Base-by-base conservation (phyloP, 495 filamentous ascomycete genomes). In the Neurospora sp. region DNA sequence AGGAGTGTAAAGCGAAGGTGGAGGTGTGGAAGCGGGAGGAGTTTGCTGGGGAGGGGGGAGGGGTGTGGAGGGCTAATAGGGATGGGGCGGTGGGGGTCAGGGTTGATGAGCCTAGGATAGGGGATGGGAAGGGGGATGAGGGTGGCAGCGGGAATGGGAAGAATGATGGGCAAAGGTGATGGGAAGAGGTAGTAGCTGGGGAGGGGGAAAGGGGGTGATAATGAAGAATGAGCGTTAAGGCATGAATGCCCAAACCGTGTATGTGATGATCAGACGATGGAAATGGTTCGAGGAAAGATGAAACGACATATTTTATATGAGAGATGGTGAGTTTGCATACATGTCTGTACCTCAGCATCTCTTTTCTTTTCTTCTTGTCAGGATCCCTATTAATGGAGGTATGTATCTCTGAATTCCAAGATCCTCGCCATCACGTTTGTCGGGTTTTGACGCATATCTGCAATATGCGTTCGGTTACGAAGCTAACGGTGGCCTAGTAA, bases 1-100 rank as follows among this genome's bases (percentile, higher is more conserved):
- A 98, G 86, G 83, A 85, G 77, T 93, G 91, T 77, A 99, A 99
- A 83, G 88, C 87, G 77, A 87, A 85, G 73, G 92, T 92, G 48
- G 96, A 99, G 87, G 90, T 99, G 69, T 99, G 96, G 96, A 99
- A 99, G 83, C 84, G 88, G 78, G 96, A 99, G 85, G 91, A 93
- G 77, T 98, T 98, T 88, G 89, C 81, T 22, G 90, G 86, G 12
- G 89, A 88, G 72, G 90, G 88, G 73, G 93, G 92, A 70, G 88
- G 87, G 65, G 89, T 97, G 70, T 98, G 95, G 95, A 90, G 94
- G 84, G 93, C 92, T 73, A 98, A 98, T 85, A 83, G 91, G 77
- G 94, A 97, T 83, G 90, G 92, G 65, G 82, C 83, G 78, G 80
- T 77, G 9, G 91, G 89, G 6, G 83, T 83, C 70, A 81, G 78